A percentile compares a stretch with the other conserved stretches of the same genome.
Evolutionary conservation across 2,329 filamentous ascomycete genomes (phyloP).

Genomic region (Daldinia sp.): DNA sequence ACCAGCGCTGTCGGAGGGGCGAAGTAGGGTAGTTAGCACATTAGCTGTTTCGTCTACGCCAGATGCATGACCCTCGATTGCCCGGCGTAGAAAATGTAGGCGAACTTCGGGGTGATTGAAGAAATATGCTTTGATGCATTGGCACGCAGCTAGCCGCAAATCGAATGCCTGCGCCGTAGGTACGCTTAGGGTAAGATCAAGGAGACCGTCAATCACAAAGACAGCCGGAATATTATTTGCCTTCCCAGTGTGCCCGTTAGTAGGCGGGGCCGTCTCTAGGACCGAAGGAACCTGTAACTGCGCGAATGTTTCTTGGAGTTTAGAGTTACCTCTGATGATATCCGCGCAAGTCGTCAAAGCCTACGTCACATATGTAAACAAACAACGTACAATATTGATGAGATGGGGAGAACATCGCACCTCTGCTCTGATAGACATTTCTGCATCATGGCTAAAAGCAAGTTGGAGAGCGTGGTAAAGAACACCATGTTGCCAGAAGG

Average conservation of each 20-base stretch:
- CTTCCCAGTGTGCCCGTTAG: constrained; percentile 52
- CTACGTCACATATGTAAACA: constrained; percentile 48
- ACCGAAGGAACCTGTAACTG: constrained; percentile 79
- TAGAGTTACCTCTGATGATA: constrained; percentile 81
- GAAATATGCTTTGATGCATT: constrained; percentile 94
- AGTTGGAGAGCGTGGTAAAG: constrained; percentile 82
- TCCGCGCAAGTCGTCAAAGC: constrained; percentile 87
- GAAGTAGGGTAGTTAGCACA: constrained; percentile 82
- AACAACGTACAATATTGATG: constrained; percentile 27
- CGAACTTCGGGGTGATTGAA: constrained; percentile 81
- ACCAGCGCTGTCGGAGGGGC: constrained; percentile 67
- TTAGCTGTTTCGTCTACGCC: constrained; percentile 86
- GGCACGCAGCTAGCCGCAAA: constrained; percentile 82
- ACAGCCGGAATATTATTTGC: constrained; percentile 67
- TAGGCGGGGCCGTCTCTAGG: constrained; percentile 50
- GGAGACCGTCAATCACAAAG: constrained; percentile 91
- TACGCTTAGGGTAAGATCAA: constrained; percentile 80
- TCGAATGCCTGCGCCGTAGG: constrained; percentile 75
- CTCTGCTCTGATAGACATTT: constrained; percentile 82
- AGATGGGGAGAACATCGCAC: constrained; percentile 42
- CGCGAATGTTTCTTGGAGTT: constrained; percentile 87
- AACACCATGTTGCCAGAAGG: constrained; percentile 85
- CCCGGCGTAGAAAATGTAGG: constrained; percentile 84
- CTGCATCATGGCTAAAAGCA: constrained; percentile 77
- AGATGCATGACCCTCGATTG: constrained; percentile 84